These are phyloP conservation scores for Phalaenopsis hybrid DNA, from an alignment of 116 monocot species.

Conservation along the genomic window DNA sequence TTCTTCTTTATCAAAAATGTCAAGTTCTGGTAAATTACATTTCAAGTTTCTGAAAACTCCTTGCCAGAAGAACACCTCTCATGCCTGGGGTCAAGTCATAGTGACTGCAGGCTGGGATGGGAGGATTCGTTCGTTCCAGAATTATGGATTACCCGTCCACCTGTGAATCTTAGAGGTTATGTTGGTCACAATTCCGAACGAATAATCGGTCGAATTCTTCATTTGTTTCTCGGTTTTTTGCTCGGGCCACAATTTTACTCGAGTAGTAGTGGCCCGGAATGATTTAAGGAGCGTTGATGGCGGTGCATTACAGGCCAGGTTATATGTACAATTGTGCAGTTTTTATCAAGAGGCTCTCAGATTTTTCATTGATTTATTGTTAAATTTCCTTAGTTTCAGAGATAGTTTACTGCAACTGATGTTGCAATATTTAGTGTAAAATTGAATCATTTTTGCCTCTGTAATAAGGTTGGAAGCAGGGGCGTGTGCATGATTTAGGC, in stretches of 20 bases:
- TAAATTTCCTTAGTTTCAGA: neutral
- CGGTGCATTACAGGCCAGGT: neutral
- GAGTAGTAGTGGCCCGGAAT: neutral
- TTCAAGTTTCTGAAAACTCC: conserved; percentile 45
- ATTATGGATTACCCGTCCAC: conserved; percentile 48
- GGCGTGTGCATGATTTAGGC: neutral
- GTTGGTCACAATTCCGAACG: neutral
- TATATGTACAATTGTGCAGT: conserved; percentile 1
- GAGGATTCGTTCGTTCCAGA: conserved; percentile 40
- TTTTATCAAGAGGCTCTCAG: neutral
- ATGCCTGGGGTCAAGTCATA: conserved; percentile 75
- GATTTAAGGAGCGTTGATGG: neutral
- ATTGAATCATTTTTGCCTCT: neutral
- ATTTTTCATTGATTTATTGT: neutral
- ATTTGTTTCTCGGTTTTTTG: too few species aligned
- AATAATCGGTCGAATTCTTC: neutral
- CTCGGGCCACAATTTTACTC: neutral
- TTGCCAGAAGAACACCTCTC: conserved; percentile 31
- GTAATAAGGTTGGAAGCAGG: neutral
- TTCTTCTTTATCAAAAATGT: conserved; percentile 10
- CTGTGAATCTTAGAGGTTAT: conserved; percentile 19
- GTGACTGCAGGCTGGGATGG: conserved; percentile 53
- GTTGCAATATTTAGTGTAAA: neutral
- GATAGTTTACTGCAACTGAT: conserved; percentile 1
- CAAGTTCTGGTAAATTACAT: conserved; percentile 25